Base-by-base conservation (phyloP, 768 basidiomycete species). In the Termitomyces sp. region DNA sequence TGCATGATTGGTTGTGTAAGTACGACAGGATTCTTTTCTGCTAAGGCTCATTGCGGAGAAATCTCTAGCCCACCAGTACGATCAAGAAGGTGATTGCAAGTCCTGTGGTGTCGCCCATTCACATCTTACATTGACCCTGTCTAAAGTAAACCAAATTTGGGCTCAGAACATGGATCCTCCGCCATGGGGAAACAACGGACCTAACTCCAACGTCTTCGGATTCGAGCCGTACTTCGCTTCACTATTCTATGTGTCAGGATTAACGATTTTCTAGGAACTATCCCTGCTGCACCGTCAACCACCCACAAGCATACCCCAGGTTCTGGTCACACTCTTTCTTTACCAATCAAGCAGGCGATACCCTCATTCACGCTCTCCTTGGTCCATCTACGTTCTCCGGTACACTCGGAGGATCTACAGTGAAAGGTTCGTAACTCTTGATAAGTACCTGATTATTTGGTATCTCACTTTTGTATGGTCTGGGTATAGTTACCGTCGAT, bases 231-330 rank as follows among this genome's bases (percentile, higher is more conserved):
- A 53, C 9, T 69, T 64, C 6, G 10, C 47, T 23, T 18, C 11
- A 18, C 0, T 32, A 7, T 6, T 6, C 9, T n/a, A 23, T 3
- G 3, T 12, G 3, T 23, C 25, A 4, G 9, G 11, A 10, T 0
- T 33, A 23, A 23, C 5, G n/a, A 48, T 42, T 5, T 13, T 32
- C 7, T 15, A 74, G 74, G 16, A 76, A 75, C 50, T 75, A 75
- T 53, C 73, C 75, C 1, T 76, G 75, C 54, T 76, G 75, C 53
- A 75, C 75, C 1, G 74, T 75, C 53, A 75, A 75, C 55, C 74
- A 75, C 41, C 72, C 73, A 16, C 70, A 71, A 45, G 74, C 62
- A 1, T 74, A 68, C 43, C 74, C 75, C 1, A 75, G 73, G 52
- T 76, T 76, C 56, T 76, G 75, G 75, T 68, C 73, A 6, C 69